These are phyloP conservation scores for Myochromella boudieri DNA, from an alignment of 768 basidiomycete species.

Conservation along the genomic window DNA sequence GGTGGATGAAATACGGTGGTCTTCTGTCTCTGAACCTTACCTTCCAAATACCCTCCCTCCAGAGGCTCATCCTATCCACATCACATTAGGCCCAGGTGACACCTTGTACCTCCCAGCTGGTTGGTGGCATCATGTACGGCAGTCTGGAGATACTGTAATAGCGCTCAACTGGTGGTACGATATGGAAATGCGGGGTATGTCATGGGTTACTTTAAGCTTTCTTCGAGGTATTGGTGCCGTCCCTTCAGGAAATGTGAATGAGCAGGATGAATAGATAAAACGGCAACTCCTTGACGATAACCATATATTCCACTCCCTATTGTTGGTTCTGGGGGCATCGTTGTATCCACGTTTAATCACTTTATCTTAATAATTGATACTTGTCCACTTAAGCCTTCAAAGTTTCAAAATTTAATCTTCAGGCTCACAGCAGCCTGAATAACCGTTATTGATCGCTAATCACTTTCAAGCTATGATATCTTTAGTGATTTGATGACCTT, in stretches of 20 bases:
- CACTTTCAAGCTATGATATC: too few relatives aligned
- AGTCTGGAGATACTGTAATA: slow-evolving; percentile 60
- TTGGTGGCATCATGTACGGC: slow-evolving; percentile 93
- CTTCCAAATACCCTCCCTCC: slow-evolving; percentile 43
- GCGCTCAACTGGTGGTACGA: slow-evolving; percentile 93
- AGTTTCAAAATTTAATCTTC: too few relatives aligned
- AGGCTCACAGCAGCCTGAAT: too few relatives aligned
- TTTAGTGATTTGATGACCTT: too few relatives aligned
- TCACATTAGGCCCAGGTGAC: slow-evolving; percentile 71
- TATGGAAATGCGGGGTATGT: slow-evolving; percentile 67
- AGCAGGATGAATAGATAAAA: background rate
- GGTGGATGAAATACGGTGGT: slow-evolving; percentile 64
- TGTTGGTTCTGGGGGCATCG: too few relatives aligned
- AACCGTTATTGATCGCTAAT: too few relatives aligned
- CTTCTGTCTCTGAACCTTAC: slow-evolving; percentile 66
- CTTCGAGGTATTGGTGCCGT: slow-evolving; percentile 46
- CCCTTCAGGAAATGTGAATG: slow-evolving; percentile 32
- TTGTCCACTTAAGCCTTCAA: too few relatives aligned
- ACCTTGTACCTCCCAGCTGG: slow-evolving; percentile 88
- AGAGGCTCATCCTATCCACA: slow-evolving; percentile 61
- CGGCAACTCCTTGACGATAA: too few relatives aligned
- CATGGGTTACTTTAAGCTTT: slow-evolving; percentile 69
- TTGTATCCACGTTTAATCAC: too few relatives aligned
- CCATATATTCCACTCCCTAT: too few relatives aligned
- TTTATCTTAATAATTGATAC: too few relatives aligned